Conservation (phyloP, 352 stramenopile species). For the Phytophthora aleatoria region DNA sequence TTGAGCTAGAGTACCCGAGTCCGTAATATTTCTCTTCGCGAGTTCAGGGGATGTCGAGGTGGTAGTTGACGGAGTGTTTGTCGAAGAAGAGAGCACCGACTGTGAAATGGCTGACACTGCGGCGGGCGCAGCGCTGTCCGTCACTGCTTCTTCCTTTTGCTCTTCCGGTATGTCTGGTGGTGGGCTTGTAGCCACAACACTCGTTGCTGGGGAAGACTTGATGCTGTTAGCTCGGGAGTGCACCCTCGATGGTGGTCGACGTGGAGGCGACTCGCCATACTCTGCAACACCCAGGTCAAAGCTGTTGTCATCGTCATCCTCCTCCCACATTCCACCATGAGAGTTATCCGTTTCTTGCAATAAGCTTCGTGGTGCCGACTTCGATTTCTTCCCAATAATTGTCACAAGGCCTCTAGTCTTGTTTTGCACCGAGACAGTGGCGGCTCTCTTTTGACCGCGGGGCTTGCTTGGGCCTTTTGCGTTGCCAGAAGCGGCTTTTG, state of each 20-base stretch:
- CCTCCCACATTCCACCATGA: conserved; percentile 11
- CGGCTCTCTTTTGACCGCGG: conserved; percentile 1
- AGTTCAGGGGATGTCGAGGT: neutral
- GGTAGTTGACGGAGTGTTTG: neutral
- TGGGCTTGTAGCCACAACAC: conserved; percentile 17
- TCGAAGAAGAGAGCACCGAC: conserved; percentile 16
- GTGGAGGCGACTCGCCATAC: conserved; percentile 33
- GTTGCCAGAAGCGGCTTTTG: neutral
- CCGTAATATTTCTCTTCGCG: neutral
- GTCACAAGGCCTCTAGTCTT: neutral
- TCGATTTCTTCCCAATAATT: conserved; percentile 23
- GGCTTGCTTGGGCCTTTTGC: neutral
- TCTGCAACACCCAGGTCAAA: conserved; percentile 28
- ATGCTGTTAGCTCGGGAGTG: conserved; percentile 24
- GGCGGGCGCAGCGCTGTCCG: neutral
- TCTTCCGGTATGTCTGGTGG: conserved; percentile 1
- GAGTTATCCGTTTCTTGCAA: conserved; percentile 3
- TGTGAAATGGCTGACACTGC: neutral
- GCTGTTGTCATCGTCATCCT: conserved; percentile 29
- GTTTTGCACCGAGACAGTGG: neutral
- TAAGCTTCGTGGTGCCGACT: conserved; percentile 14
- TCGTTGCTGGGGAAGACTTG: conserved; percentile 20
- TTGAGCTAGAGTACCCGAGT: neutral
- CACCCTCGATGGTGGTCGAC: conserved; percentile 27
- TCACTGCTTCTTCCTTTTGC: conserved; percentile 4